phyloP scores from a whole-genome alignment of 495 filamentous ascomycete species.

The Staphylotrichum longicolle region DNA sequence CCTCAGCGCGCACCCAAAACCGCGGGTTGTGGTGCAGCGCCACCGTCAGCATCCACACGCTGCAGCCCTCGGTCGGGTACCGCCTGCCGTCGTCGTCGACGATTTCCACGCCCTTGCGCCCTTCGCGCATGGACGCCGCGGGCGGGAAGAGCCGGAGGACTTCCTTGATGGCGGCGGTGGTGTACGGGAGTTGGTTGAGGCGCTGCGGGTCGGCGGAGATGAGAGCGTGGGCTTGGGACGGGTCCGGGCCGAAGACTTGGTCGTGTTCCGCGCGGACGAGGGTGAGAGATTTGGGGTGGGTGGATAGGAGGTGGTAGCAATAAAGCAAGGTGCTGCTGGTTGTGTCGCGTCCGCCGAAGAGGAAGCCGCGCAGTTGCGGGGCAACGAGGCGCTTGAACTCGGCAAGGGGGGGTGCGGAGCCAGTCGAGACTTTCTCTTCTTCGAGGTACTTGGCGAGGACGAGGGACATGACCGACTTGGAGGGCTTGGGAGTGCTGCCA shows the following conservation, averaged over 20 bases:
- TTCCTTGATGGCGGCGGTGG: slow-evolving; percentile 46
- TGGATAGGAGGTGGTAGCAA: slow-evolving; percentile 39
- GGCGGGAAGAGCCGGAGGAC: slow-evolving; percentile 42
- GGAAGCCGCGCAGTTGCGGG: slow-evolving; percentile 32
- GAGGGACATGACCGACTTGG: not conserved
- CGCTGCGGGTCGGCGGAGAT: slow-evolving; percentile 24
- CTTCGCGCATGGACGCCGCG: slow-evolving; percentile 30
- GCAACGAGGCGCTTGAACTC: slow-evolving; percentile 16
- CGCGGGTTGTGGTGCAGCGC: slow-evolving; percentile 35
- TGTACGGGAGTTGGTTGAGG: slow-evolving; percentile 40
- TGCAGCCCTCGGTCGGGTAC: slow-evolving; percentile 33
- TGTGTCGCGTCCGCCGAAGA: slow-evolving; percentile 44
- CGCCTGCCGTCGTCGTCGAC: slow-evolving; percentile 19
- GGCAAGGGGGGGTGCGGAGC: not conserved
- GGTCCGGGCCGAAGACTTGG: slow-evolving; percentile 27
- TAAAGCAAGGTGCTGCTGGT: slow-evolving; percentile 36
- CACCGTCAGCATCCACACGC: slow-evolving; percentile 37
- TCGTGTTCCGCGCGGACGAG: slow-evolving; percentile 44
- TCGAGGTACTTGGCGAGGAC: not conserved
- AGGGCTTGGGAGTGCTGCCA: not conserved
- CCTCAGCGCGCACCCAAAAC: slow-evolving; percentile 39
- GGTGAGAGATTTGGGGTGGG: slow-evolving; percentile 35
- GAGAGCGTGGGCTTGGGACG: not conserved
- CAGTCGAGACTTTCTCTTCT: not conserved
- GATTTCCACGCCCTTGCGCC: slow-evolving; percentile 28